These are phyloP conservation scores for Globisporangium barbulae DNA, from an alignment of 352 stramenopile genomes.

Conservation along the genomic window DNA sequence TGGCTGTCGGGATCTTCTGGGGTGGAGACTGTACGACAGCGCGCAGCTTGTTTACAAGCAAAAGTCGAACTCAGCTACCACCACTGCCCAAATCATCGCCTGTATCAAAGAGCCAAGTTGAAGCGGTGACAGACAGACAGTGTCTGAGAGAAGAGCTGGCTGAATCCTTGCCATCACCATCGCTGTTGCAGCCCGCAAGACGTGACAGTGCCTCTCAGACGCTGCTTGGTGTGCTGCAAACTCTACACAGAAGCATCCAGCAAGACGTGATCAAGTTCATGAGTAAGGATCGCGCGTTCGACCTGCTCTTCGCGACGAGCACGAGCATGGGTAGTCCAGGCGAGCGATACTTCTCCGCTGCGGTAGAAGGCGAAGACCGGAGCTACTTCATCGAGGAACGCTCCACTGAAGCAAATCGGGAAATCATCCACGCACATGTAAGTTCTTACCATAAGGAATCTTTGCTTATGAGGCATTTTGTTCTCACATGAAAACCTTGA, in stretches of 20 bases:
- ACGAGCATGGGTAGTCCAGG: not conserved
- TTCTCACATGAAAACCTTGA: not conserved
- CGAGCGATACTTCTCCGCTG: conserved; percentile 22
- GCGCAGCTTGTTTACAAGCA: not conserved
- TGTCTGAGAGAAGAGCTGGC: not conserved
- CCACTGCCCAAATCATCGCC: not conserved
- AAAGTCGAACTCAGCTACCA: not conserved
- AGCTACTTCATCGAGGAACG: conserved; percentile 34
- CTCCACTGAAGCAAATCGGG: conserved; percentile 19
- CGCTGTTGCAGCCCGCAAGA: not conserved
- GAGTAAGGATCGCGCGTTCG: conserved; percentile 26
- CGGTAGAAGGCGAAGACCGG: conserved; percentile 29
- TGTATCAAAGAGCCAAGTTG: not conserved
- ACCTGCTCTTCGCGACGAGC: conserved; percentile 12
- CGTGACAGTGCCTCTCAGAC: conserved; percentile 22
- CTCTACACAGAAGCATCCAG: conserved; percentile 40
- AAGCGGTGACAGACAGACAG: not conserved
- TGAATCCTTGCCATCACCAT: not conserved
- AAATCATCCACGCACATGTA: conserved; percentile 29
- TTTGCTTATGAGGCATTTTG: not conserved
- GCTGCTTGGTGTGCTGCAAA: conserved; percentile 45
- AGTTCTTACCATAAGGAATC: not conserved
- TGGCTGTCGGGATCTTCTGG: conserved; percentile 34
- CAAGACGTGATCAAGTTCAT: conserved; percentile 34
- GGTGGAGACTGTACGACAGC: conserved; percentile 4